Conservation (phyloP, 202 grass and related monocot genomes). For the Carex arenaria region DNA sequence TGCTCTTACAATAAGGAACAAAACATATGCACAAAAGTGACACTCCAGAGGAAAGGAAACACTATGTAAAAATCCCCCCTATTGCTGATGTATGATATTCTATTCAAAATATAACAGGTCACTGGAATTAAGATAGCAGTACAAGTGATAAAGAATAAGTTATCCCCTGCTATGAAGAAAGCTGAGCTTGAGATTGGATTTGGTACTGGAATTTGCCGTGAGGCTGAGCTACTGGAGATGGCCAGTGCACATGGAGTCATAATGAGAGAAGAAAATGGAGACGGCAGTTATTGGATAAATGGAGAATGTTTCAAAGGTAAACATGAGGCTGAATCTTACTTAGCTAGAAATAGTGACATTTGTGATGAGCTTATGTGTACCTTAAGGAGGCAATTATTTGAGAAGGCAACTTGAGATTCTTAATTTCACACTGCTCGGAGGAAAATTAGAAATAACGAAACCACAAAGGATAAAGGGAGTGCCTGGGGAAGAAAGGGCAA, state of each 20-base stretch:
- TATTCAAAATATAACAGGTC: conserved; percentile 38
- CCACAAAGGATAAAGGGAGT: background rate
- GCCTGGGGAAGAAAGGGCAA: background rate
- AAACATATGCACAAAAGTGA: background rate
- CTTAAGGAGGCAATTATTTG: conserved; percentile 50
- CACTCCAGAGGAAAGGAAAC: background rate
- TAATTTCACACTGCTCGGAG: background rate
- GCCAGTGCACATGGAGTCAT: conserved; percentile 53
- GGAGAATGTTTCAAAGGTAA: conserved; percentile 38
- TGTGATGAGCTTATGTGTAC: conserved; percentile 44
- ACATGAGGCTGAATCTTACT: conserved; percentile 58
- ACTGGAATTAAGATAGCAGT: conserved; percentile 71
- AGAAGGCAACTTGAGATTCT: conserved; percentile 21
- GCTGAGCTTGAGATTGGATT: conserved; percentile 66
- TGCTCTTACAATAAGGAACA: background rate
- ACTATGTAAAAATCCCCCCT: background rate
- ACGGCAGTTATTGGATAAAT: conserved; percentile 73
- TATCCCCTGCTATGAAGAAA: conserved; percentile 77
- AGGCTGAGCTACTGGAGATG: conserved; percentile 74
- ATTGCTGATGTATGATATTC: background rate
- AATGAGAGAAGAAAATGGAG: conserved; percentile 39
- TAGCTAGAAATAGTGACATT: conserved; percentile 40
- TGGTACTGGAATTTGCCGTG: conserved; percentile 63
- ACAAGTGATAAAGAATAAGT: conserved; percentile 81
- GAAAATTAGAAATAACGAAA: background rate